A percentile compares a stretch with the other conserved stretches of the same genome.
Evolutionary conservation across 2,329 filamentous ascomycete genomes (phyloP).

Genomic region (Alternaria sp.): DNA sequence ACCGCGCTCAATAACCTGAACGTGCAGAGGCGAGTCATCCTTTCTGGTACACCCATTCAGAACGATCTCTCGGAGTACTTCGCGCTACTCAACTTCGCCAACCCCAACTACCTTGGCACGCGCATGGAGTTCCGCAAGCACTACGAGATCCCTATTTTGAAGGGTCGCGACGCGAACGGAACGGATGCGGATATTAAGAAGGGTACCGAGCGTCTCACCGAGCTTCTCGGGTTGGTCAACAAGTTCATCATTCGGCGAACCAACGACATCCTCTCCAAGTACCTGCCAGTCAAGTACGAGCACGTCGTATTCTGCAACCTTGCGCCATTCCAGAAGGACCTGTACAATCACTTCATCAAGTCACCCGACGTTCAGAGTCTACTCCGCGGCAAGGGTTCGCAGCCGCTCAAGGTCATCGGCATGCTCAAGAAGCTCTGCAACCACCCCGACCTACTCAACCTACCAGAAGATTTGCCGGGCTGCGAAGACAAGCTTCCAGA

Average conservation of each 20-base stretch:
- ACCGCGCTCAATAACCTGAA: conserved; percentile 88
- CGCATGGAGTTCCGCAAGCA: conserved; percentile 91
- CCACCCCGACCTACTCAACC: conserved; percentile 88
- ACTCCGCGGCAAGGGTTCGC: conserved; percentile 90
- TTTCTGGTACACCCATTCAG: conserved; percentile 96
- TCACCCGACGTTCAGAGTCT: conserved; percentile 94
- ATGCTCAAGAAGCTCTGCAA: conserved; percentile 99
- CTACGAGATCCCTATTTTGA: conserved; percentile 90
- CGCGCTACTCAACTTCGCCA: conserved; percentile 92
- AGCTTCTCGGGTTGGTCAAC: conserved; percentile 86
- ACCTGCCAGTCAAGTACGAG: conserved; percentile 97
- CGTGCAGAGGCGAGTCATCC: conserved; percentile 87
- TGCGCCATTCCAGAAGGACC: conserved; percentile 86
- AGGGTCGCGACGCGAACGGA: conserved; percentile 88
- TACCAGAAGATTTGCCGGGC: conserved; percentile 83
- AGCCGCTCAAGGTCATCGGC: conserved; percentile 94
- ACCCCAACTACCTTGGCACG: conserved; percentile 88
- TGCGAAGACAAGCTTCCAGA: conserved; percentile 82
- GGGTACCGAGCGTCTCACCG: conserved; percentile 81
- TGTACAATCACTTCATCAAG: conserved; percentile 97
- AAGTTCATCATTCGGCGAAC: conserved; percentile 98
- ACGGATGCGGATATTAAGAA: conserved; percentile 80
- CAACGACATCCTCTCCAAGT: conserved; percentile 98
- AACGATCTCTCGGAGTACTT: conserved; percentile 99
- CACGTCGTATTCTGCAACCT: conserved; percentile 98